These are phyloP conservation scores for Mucor indicus DNA, from an alignment of 371 early-diverging fungal species.

Conservation along the genomic window DNA sequence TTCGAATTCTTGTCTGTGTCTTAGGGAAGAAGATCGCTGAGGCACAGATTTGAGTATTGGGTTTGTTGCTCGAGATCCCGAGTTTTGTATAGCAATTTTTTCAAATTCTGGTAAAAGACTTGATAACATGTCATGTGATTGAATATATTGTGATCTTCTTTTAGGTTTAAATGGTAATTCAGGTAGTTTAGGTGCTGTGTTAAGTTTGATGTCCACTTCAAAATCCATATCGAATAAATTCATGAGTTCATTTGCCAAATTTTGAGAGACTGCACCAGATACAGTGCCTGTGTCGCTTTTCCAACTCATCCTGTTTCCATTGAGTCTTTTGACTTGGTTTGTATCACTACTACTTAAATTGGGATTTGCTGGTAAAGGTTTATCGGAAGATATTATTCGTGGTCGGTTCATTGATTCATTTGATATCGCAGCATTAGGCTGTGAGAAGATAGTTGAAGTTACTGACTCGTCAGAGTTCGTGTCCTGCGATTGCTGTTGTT, in stretches of 20 bases:
- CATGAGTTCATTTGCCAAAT: constrained; percentile 47
- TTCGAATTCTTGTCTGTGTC: constrained; percentile 13
- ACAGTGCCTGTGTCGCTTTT: constrained; percentile 37
- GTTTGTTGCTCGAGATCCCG: constrained; percentile 1
- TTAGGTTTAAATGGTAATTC: constrained; percentile 34
- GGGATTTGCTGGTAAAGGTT: constrained; percentile 26
- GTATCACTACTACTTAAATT: constrained; percentile 8
- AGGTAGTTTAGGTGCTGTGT: constrained; percentile 40
- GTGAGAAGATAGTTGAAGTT: constrained; percentile 13
- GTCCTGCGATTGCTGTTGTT: not conserved
- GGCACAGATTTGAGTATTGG: constrained; percentile 23
- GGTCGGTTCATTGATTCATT: constrained; percentile 17
- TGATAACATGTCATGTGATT: constrained; percentile 21
- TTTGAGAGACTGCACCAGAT: constrained; percentile 28
- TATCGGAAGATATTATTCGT: too few relatives aligned
- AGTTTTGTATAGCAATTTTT: constrained; percentile 21
- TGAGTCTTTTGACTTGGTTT: too few relatives aligned
- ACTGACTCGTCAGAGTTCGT: too few relatives aligned
- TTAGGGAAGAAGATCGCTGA: constrained; percentile 26
- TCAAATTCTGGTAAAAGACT: constrained; percentile 23
- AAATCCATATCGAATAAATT: constrained; percentile 55
- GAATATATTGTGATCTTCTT: constrained; percentile 8
- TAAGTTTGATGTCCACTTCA: constrained; percentile 38
- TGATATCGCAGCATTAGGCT: constrained; percentile 18
- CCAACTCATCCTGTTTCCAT: constrained; percentile 42